Evolutionary conservation across 2,329 filamentous ascomycete species (phyloP).

Genomic region (Tolypocladium ophioglossoides): DNA sequence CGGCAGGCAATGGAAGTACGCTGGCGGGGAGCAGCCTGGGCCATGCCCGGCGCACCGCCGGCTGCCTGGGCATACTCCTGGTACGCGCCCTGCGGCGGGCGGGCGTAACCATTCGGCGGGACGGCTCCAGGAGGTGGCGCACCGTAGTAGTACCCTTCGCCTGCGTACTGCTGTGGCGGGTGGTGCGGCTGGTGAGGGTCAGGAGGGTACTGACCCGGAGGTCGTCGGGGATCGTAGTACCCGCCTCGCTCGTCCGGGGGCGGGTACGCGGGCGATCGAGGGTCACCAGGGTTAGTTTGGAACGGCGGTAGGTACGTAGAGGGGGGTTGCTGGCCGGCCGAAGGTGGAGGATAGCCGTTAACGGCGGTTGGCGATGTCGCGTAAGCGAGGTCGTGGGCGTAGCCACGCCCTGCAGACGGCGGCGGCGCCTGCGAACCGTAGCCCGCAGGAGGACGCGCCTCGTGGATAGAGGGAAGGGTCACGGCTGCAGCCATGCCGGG

Average conservation of each 20-base stretch:
- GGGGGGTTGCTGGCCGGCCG: conserved; percentile 18
- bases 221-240: conserved; percentile 25
- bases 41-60: conserved; percentile 26
- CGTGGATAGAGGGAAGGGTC: conserved; percentile 40
- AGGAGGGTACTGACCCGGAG: conserved; percentile 14
- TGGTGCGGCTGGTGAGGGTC: conserved; percentile 8
- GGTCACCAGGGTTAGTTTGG: conserved; percentile 22
- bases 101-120: conserved; percentile 16
- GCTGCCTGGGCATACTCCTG: conserved; percentile 21
- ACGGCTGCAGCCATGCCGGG: conserved; percentile 32
- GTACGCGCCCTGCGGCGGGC: conserved; percentile 18
- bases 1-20: conserved; percentile 49
- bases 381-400: conserved; percentile 25
- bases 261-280: conserved; percentile 24
- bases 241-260: conserved; percentile 27
- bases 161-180: conserved; percentile 14
- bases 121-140: conserved; percentile 16
- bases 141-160: conserved; percentile 24
- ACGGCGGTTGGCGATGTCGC: conserved; percentile 29
- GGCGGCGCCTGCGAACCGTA: conserved; percentile 15
- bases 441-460: conserved; percentile 22
- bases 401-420: conserved; percentile 17
- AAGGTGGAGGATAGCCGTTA: conserved; percentile 35
- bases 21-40: conserved; percentile 45
- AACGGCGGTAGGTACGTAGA: conserved; percentile 26